These are phyloP conservation scores for Turnera subulata DNA, from an alignment of 345 rosid genomes.

Conservation along the genomic window DNA sequence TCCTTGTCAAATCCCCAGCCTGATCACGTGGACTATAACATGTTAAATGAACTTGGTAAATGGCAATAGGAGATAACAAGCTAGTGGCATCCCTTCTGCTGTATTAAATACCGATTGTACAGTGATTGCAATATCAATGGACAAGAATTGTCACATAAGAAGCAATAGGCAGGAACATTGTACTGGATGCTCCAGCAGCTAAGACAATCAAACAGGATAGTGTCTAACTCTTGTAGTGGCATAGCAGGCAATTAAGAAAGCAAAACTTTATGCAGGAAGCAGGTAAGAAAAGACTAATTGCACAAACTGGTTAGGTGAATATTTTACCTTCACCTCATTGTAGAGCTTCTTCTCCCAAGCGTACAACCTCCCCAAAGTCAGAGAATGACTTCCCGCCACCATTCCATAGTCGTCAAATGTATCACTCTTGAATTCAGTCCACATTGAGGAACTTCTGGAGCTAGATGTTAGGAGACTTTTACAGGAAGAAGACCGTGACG, in stretches of 20 bases:
- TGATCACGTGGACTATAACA: constrained; percentile 5
- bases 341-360: constrained; percentile 51
- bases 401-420: constrained; percentile 30
- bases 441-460: constrained; percentile 29
- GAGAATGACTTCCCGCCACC: constrained; percentile 36
- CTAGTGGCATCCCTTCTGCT: neutral
- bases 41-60: constrained; percentile 6
- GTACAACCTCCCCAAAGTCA: constrained; percentile 36
- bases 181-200: too few species aligned
- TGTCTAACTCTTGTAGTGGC: too few species aligned
- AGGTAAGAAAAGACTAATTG: neutral
- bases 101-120: neutral
- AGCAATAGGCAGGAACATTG: neutral
- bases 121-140: neutral
- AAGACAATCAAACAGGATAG: too few species aligned
- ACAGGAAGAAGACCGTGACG: constrained; percentile 28
- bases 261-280: neutral
- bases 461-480: constrained; percentile 30
- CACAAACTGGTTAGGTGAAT: neutral
- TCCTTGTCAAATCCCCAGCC: constrained; percentile 38
- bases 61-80: neutral
- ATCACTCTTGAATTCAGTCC: constrained; percentile 28
- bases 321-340: constrained; percentile 40
- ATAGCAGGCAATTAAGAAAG: neutral
- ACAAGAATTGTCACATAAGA: neutral